These are phyloP conservation scores for Ambispora gerdemannii DNA, from an alignment of 192 early-diverging fungal genomes.

Conservation along the genomic window DNA sequence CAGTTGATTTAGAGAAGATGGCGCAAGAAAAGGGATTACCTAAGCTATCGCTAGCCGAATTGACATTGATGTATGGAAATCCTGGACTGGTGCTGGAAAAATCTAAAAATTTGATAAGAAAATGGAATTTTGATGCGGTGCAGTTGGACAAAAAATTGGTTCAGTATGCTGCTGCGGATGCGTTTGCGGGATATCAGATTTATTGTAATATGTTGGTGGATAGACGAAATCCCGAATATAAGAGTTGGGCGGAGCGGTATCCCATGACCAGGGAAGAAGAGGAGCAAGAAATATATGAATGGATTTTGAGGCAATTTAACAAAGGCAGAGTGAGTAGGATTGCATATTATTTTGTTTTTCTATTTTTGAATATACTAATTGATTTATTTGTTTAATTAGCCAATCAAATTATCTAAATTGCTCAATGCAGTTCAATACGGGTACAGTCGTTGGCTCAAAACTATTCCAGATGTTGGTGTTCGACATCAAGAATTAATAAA, in stretches of 20 bases:
- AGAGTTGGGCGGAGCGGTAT: conserved; percentile 9
- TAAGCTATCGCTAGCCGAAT: conserved; percentile 32
- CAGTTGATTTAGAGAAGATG: conserved; percentile 37
- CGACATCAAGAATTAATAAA: neutral
- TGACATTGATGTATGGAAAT: conserved; percentile 40
- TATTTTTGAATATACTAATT: neutral
- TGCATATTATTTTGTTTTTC: neutral
- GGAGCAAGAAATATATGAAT: conserved; percentile 22
- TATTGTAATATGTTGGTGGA: conserved; percentile 36
- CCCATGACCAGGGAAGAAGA: conserved; percentile 33
- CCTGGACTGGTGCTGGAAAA: conserved; percentile 40
- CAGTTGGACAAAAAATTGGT: conserved; percentile 29
- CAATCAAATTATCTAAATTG: neutral
- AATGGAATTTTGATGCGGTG: conserved; percentile 39
- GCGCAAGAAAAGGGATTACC: conserved; percentile 27
- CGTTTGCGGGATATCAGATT: conserved; percentile 39
- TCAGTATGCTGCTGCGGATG: conserved; percentile 41
- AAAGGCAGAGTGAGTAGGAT: conserved; percentile 2
- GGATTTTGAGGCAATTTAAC: neutral
- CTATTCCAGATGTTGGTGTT: neutral
- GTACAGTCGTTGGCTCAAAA: conserved; percentile 2
- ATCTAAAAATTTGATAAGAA: conserved; percentile 32
- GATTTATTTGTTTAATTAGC: neutral
- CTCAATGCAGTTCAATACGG: neutral
- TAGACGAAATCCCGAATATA: conserved; percentile 17